A percentile compares a stretch with the other conserved stretches of the same genome.
Conservation (phyloP, 306 rosid genomes). For the Cucurbita pepo region DNA sequence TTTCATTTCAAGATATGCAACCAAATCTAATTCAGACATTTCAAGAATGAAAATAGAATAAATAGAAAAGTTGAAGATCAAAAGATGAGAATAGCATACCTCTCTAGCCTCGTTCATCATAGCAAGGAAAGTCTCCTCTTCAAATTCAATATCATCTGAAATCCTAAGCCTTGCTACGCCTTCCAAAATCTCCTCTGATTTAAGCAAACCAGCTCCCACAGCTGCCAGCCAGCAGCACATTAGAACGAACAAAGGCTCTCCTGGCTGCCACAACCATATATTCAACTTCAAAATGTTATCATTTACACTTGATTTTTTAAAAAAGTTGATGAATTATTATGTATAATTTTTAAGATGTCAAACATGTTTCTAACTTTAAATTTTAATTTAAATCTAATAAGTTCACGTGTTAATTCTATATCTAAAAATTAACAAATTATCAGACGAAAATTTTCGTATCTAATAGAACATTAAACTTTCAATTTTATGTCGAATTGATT, state of each 20-base stretch:
- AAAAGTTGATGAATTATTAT: no score
- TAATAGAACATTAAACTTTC: no score
- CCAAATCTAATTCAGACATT: no score
- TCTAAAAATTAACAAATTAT: no score
- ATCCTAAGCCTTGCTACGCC: constrained; percentile 71
- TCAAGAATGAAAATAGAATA: background rate
- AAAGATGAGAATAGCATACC: constrained; percentile 17
- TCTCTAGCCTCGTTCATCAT: constrained; percentile 74
- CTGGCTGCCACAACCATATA: constrained; percentile 30
- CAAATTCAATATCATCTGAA: constrained; percentile 74
- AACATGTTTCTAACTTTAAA: no score
- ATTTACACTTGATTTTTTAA: background rate
- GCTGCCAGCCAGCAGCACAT: constrained; percentile 87
- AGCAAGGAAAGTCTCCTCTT: constrained; percentile 74
- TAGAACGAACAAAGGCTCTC: constrained; percentile 80
- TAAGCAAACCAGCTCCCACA: constrained; percentile 82
- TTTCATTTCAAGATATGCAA: no score
- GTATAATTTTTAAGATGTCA: no score
- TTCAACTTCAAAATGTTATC: background rate
- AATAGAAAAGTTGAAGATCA: background rate
- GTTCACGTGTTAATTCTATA: no score
- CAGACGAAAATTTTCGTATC: no score
- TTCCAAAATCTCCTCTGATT: constrained; percentile 87
- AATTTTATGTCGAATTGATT: no score
- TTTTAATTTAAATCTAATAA: no score